These are phyloP conservation scores for Diplogelasinospora grovesii DNA, from an alignment of 495 filamentous ascomycete genomes.

Conservation along the genomic window DNA sequence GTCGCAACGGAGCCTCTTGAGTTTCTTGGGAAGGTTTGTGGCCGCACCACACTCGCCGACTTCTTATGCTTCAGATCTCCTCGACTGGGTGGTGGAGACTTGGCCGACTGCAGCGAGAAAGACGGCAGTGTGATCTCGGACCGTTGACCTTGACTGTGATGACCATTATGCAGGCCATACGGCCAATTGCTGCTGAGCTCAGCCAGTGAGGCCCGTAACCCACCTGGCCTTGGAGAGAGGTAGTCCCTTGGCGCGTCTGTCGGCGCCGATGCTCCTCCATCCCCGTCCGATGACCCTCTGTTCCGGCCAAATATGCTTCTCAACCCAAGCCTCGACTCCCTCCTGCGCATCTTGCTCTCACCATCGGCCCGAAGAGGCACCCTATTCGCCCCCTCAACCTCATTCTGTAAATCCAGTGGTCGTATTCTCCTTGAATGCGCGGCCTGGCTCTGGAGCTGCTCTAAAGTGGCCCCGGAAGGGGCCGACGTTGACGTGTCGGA, in stretches of 20 bases:
- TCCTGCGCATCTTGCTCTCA: slow-evolving; percentile 24
- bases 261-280: slow-evolving; percentile 11
- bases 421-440: slow-evolving; percentile 15
- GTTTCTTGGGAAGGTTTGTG: slow-evolving; percentile 12
- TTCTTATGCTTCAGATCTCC: slow-evolving; percentile 30
- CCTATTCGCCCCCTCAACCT: slow-evolving; percentile 10
- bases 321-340: slow-evolving; percentile 46
- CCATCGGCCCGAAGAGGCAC: slow-evolving; percentile 20
- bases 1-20: slow-evolving; percentile 24
- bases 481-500: slow-evolving; percentile 11
- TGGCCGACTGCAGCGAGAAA: slow-evolving; percentile 3
- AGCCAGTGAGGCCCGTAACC: slow-evolving; percentile 37
- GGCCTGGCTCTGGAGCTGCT: slow-evolving; percentile 13
- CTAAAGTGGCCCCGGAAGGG: slow-evolving; percentile 17
- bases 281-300: slow-evolving; percentile 22
- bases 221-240: slow-evolving; percentile 20
- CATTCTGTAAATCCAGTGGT: slow-evolving; percentile 16
- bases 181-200: slow-evolving; percentile 37
- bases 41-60: slow-evolving; percentile 23
- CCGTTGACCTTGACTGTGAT: slow-evolving; percentile 20
- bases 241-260: slow-evolving; percentile 14
- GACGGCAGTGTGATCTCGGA: slow-evolving; percentile 33
- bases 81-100: slow-evolving; percentile 4
- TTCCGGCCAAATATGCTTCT: slow-evolving; percentile 40
- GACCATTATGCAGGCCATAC: slow-evolving; percentile 24